Conservation (phyloP, 2,329 filamentous ascomycete genomes). For the Fusarium camptoceras region DNA sequence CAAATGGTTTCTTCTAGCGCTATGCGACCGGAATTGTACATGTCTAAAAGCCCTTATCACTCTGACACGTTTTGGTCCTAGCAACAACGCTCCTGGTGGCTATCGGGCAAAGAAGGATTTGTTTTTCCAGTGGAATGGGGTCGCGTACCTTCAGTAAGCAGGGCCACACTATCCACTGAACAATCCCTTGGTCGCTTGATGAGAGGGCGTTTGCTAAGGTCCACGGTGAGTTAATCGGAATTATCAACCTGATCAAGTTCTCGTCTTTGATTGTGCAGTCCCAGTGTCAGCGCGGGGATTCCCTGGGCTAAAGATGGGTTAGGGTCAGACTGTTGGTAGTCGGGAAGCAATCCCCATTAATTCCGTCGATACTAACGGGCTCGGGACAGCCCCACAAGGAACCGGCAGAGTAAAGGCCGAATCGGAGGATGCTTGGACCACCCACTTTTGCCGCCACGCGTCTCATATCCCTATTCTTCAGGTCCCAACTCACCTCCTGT, state of each 20-base stretch:
- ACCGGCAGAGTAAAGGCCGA: background rate
- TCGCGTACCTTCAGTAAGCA: too few relatives aligned
- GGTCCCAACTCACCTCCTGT: background rate
- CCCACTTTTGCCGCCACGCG: background rate
- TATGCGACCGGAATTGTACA: too few relatives aligned
- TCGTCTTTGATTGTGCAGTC: background rate
- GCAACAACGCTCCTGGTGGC: too few relatives aligned
- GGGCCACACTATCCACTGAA: too few relatives aligned
- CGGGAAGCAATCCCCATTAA: background rate
- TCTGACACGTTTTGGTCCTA: too few relatives aligned
- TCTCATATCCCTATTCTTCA: background rate
- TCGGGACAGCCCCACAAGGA: slow-evolving; percentile 7
- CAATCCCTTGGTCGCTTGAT: slow-evolving; percentile 40
- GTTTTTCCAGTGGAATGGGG: too few relatives aligned
- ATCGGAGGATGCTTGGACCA: background rate
- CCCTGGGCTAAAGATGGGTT: background rate
- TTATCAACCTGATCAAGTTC: background rate
- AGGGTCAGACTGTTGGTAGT: background rate
- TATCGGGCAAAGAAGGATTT: too few relatives aligned
- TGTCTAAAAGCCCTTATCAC: too few relatives aligned
- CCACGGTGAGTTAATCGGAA: background rate
- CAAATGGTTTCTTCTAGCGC: too few relatives aligned
- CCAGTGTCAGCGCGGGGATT: background rate
- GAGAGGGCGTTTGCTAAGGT: slow-evolving; percentile 24
- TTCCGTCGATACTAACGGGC: background rate